Conservation (phyloP, 1,284 basidiomycete species). For the Microbotryum scabiosae region DNA sequence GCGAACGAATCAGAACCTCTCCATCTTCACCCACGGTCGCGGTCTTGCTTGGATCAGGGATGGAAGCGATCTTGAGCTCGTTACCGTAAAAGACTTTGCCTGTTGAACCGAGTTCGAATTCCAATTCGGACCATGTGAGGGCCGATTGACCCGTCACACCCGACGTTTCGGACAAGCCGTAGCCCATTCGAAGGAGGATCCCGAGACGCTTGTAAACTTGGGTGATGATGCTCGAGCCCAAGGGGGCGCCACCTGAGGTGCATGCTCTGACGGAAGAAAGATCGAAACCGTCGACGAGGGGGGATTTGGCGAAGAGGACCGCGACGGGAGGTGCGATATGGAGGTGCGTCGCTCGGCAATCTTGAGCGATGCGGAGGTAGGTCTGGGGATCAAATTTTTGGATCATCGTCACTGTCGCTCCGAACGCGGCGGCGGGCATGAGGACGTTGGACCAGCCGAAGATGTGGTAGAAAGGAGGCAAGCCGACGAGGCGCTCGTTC, state of each 20-base stretch:
- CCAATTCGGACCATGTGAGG: slow-evolving; percentile 32
- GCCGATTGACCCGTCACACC: slow-evolving; percentile 25
- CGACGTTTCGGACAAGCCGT: slow-evolving; percentile 35
- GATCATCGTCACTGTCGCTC: slow-evolving; percentile 39
- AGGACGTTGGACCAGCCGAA: slow-evolving; percentile 36
- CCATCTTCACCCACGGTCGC: slow-evolving; percentile 29
- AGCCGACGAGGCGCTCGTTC: slow-evolving; percentile 37
- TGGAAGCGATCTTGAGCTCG: slow-evolving; percentile 32
- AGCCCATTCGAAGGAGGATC: slow-evolving; percentile 39
- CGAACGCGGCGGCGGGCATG: slow-evolving; percentile 36
- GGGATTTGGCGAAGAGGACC: slow-evolving; percentile 39
- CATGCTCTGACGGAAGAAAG: slow-evolving; percentile 38
- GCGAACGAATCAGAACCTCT: slow-evolving; percentile 34
- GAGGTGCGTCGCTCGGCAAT: slow-evolving; percentile 38
- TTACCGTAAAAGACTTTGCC: slow-evolving; percentile 32
- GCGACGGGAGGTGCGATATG: slow-evolving; percentile 43
- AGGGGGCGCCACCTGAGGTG: slow-evolving; percentile 41
- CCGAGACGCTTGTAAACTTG: slow-evolving; percentile 39
- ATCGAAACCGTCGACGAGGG: slow-evolving; percentile 36
- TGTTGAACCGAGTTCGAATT: slow-evolving; percentile 31
- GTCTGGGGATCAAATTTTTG: slow-evolving; percentile 39
- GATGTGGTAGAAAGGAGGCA: slow-evolving; percentile 40
- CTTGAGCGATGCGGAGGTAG: slow-evolving; percentile 38
- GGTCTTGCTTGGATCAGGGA: slow-evolving; percentile 25
- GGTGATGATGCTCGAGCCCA: slow-evolving; percentile 38